phyloP scores from a whole-genome alignment of 176 grass and related monocot genomes.

The Musa beccarii region DNA sequence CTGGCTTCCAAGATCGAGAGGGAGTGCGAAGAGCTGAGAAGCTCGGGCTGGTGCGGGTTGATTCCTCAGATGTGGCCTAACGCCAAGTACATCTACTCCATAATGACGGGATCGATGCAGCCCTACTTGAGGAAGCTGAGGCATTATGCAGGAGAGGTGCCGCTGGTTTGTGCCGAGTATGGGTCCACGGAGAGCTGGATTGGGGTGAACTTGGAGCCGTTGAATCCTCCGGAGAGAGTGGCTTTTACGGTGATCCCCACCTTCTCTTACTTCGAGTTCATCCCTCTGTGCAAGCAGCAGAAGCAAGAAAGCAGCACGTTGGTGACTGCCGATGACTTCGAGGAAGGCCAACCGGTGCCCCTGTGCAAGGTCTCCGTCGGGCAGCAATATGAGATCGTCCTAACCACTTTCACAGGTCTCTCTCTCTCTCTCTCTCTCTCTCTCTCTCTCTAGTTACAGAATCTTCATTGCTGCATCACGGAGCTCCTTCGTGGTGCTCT shows the following conservation, averaged over 20 bases:
- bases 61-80: constrained; percentile 24
- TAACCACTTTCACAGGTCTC: constrained; percentile 22
- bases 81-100: constrained; percentile 25
- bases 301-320: background rate
- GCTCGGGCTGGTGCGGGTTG: background rate
- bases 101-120: constrained; percentile 28
- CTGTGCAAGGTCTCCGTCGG: constrained; percentile 3
- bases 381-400: constrained; percentile 23
- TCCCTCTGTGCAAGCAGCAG: constrained; percentile 6
- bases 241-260: constrained; percentile 12
- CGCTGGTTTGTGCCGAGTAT: constrained; percentile 15
- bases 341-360: constrained; percentile 9
- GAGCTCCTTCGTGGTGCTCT: too few species aligned
- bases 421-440: background rate
- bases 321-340: background rate
- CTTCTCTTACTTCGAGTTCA: constrained; percentile 28
- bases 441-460: background rate
- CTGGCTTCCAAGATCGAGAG: background rate
- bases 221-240: constrained; percentile 6
- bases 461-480: too few species aligned
- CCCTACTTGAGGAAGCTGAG: constrained; percentile 21
- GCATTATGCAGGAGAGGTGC: constrained; percentile 10
- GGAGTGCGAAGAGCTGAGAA: constrained; percentile 6
- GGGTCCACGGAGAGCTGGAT: constrained; percentile 31
- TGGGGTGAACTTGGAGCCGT: constrained; percentile 15